These are phyloP conservation scores for Stephanodiscus minutulus DNA, from an alignment of 108 stramenopile species.

Conservation along the genomic window DNA sequence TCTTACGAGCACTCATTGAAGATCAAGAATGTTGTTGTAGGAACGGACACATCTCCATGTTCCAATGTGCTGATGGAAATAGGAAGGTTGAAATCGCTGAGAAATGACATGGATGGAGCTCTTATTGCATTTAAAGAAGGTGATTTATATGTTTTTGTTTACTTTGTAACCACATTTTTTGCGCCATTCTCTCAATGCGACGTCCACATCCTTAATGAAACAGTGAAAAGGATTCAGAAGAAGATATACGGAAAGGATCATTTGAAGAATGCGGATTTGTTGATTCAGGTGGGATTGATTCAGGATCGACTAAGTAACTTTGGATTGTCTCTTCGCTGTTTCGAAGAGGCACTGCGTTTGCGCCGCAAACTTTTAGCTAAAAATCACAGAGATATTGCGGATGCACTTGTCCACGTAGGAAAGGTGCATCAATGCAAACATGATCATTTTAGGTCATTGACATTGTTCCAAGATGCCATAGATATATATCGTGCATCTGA, in stretches of 20 bases:
- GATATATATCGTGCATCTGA: conserved; percentile 32
- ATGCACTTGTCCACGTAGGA: conserved; percentile 40
- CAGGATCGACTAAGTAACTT: conserved; percentile 37
- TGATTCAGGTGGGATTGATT: conserved; percentile 51
- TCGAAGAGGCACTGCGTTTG: conserved; percentile 47
- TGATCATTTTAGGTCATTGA: conserved; percentile 27
- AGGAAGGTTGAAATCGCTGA: conserved; percentile 44
- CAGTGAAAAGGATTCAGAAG: conserved; percentile 52
- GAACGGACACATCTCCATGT: conserved; percentile 32
- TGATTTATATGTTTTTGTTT: background rate
- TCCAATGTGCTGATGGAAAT: conserved; percentile 48
- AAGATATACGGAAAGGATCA: conserved; percentile 38
- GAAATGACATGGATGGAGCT: conserved; percentile 39
- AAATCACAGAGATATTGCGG: conserved; percentile 33
- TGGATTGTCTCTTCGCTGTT: conserved; percentile 50
- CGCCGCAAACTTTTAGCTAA: conserved; percentile 25
- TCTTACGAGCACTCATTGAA: conserved; percentile 45
- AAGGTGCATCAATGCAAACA: conserved; percentile 21
- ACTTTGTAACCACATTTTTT: background rate
- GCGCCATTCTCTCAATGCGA: background rate
- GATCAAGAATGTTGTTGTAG: conserved; percentile 31
- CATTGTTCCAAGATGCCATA: conserved; percentile 44
- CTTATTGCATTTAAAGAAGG: conserved; percentile 54
- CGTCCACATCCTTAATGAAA: background rate
- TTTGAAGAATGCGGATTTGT: conserved; percentile 51